These are phyloP conservation scores for Cubamyces lactineus DNA, from an alignment of 768 basidiomycete genomes.

Conservation along the genomic window DNA sequence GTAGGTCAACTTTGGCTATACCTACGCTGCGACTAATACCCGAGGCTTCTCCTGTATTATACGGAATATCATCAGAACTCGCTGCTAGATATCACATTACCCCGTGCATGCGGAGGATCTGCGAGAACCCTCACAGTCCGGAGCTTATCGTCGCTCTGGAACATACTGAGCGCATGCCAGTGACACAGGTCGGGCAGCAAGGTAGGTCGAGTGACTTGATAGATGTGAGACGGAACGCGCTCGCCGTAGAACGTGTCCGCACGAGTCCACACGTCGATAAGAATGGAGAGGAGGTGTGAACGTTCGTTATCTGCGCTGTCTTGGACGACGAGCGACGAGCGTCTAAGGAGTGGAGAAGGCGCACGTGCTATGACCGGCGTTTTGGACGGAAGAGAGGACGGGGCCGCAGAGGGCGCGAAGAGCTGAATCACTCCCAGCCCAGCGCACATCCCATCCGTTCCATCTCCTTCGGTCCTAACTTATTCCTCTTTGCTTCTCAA, in stretches of 20 bases:
- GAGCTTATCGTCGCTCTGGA: slow-evolving; percentile 1
- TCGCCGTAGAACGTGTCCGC: slow-evolving; percentile 7
- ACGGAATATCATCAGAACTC: not conserved
- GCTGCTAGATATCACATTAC: not conserved
- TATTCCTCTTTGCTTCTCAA: slow-evolving; percentile 21
- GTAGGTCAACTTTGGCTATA: no score
- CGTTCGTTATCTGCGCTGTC: slow-evolving; percentile 17
- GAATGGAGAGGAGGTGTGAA: slow-evolving; percentile 15
- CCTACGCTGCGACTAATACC: not conserved
- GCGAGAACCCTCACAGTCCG: slow-evolving; percentile 9
- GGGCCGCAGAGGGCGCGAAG: slow-evolving; percentile 1
- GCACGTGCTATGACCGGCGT: slow-evolving; percentile 19
- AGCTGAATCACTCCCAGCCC: slow-evolving; percentile 6
- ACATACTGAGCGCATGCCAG: not conserved
- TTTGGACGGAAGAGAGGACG: slow-evolving; percentile 9
- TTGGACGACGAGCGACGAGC: not conserved
- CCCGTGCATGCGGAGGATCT: slow-evolving; percentile 2
- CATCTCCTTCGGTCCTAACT: slow-evolving; percentile 17
- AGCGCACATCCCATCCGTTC: not conserved
- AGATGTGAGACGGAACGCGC: not conserved
- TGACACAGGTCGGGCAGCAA: no score
- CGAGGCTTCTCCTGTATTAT: slow-evolving; percentile 3
- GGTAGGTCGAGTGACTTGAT: no score
- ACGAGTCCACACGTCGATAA: slow-evolving; percentile 4
- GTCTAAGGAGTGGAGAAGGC: slow-evolving; percentile 12